A percentile compares a stretch with the other conserved stretches of the same genome.
Conservation (phyloP, 1,284 basidiomycete genomes). For the Cryptococcus depauperatus region DNA sequence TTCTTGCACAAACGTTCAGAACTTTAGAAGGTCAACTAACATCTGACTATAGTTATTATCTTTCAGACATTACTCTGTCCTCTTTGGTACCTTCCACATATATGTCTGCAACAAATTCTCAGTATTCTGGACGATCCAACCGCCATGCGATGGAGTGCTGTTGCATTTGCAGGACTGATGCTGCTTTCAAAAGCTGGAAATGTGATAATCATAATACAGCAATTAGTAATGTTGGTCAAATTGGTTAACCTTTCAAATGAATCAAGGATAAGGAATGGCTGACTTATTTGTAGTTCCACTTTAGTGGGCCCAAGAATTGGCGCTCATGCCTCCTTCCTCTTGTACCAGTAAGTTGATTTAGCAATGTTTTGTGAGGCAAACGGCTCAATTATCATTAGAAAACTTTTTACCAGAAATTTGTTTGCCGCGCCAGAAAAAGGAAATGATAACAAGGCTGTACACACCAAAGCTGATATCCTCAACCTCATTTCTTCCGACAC, state of each 20-base stretch:
- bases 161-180: slow-evolving; percentile 20
- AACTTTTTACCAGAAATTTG: slow-evolving; percentile 25
- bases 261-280: neutral
- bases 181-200: slow-evolving; percentile 10
- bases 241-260: too few species aligned
- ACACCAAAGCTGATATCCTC: slow-evolving; percentile 28
- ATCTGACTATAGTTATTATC: slow-evolving; percentile 8
- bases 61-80: slow-evolving; percentile 13
- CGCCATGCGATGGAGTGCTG: slow-evolving; percentile 6
- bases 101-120: slow-evolving; percentile 26
- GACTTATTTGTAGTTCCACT: slow-evolving; percentile 1
- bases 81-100: slow-evolving; percentile 27
- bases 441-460: slow-evolving; percentile 10
- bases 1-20: neutral
- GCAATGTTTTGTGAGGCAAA: too few species aligned
- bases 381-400: slow-evolving; percentile 12
- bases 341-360: slow-evolving; percentile 19
- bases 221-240: slow-evolving; percentile 17
- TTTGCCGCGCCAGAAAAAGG: slow-evolving; percentile 15
- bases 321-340: slow-evolving; percentile 17
- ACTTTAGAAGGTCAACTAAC: neutral
- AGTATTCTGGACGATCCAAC: slow-evolving; percentile 16
- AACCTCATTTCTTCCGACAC: slow-evolving; percentile 28
- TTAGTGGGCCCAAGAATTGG: slow-evolving; percentile 16
- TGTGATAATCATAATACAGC: slow-evolving; percentile 11